These are phyloP conservation scores for Diaporthe velutina DNA, from an alignment of 2,329 filamentous ascomycete genomes.

Conservation along the genomic window DNA sequence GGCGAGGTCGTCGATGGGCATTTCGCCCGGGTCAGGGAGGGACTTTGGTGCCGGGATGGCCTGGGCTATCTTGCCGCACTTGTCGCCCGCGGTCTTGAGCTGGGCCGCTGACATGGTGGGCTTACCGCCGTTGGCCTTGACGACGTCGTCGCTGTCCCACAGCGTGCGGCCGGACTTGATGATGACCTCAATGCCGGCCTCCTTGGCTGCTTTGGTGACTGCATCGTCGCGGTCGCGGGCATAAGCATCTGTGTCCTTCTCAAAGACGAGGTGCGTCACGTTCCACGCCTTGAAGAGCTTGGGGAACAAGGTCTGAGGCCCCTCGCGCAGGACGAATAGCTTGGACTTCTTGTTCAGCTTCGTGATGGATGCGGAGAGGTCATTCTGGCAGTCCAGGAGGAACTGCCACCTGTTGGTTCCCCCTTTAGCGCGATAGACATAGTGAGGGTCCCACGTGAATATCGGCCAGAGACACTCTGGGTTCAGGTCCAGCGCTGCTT, in stretches of 20 bases:
- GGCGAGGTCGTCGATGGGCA: slow-evolving; percentile 70
- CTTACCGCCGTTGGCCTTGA: slow-evolving; percentile 73
- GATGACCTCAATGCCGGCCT: slow-evolving; percentile 78
- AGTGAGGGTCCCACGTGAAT: slow-evolving; percentile 86
- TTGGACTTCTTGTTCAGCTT: slow-evolving; percentile 79
- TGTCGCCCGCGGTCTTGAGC: slow-evolving; percentile 72
- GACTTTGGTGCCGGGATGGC: slow-evolving; percentile 71
- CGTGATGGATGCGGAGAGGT: slow-evolving; percentile 76
- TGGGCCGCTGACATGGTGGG: slow-evolving; percentile 82
- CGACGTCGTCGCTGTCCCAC: slow-evolving; percentile 80
- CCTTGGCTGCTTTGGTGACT: slow-evolving; percentile 69
- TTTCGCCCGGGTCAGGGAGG: slow-evolving; percentile 75
- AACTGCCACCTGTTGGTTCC: slow-evolving; percentile 83
- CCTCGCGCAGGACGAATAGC: slow-evolving; percentile 79
- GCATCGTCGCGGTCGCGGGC: slow-evolving; percentile 72
- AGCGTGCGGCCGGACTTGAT: slow-evolving; percentile 74
- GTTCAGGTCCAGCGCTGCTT: slow-evolving; percentile 77
- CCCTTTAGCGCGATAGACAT: slow-evolving; percentile 79
- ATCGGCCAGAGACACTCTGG: slow-evolving; percentile 79
- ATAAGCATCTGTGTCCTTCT: slow-evolving; percentile 84
- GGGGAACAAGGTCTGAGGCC: slow-evolving; percentile 77
- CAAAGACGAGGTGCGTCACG: slow-evolving; percentile 82
- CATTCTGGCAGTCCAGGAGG: slow-evolving; percentile 79
- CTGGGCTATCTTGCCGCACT: slow-evolving; percentile 71
- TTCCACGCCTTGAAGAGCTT: slow-evolving; percentile 81